Conservation (phyloP, 2,329 filamentous ascomycete genomes). For the Fusarium pilosicola region DNA sequence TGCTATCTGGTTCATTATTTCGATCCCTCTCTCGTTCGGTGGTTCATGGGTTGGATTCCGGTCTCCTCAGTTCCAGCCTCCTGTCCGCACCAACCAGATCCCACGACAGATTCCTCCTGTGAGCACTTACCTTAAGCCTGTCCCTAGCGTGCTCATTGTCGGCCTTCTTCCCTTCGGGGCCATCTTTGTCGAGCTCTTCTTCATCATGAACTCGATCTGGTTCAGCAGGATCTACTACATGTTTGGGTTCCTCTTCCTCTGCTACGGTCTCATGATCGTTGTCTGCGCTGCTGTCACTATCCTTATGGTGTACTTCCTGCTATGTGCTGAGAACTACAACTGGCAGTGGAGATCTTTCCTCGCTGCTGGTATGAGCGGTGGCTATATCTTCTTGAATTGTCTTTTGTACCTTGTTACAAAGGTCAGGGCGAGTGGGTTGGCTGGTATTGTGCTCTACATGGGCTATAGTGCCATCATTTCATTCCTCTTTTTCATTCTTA, state of each 20-base stretch:
- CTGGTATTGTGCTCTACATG: slow-evolving; percentile 89
- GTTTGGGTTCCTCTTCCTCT: slow-evolving; percentile 99
- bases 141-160: slow-evolving; percentile 91
- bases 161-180: slow-evolving; percentile 94
- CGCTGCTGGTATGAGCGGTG: slow-evolving; percentile 87
- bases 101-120: slow-evolving; percentile 92
- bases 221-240: slow-evolving; percentile 99
- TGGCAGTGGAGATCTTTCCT: slow-evolving; percentile 98
- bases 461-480: slow-evolving; percentile 92
- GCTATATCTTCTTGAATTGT: slow-evolving; percentile 92
- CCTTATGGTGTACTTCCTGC: slow-evolving; percentile 93
- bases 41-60: slow-evolving; percentile 96
- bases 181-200: slow-evolving; percentile 98
- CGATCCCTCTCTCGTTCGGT: slow-evolving; percentile 86
- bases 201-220: slow-evolving; percentile 99
- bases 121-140: slow-evolving; percentile 82
- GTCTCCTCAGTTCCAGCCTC: slow-evolving; percentile 74
- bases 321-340: slow-evolving; percentile 97
- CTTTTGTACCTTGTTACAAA: slow-evolving; percentile 91
- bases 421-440: slow-evolving; percentile 83
- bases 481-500: slow-evolving; percentile 91
- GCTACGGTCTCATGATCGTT: slow-evolving; percentile 96
- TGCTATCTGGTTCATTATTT: slow-evolving; percentile 96
- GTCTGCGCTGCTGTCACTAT: slow-evolving; percentile 93
- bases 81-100: slow-evolving; percentile 96